Percentiles rank a stretch among this genome's conserved stretches.
These are phyloP conservation scores for Penicillium paneum DNA, from an alignment of 2,329 filamentous ascomycete genomes.

Conservation along the genomic window DNA sequence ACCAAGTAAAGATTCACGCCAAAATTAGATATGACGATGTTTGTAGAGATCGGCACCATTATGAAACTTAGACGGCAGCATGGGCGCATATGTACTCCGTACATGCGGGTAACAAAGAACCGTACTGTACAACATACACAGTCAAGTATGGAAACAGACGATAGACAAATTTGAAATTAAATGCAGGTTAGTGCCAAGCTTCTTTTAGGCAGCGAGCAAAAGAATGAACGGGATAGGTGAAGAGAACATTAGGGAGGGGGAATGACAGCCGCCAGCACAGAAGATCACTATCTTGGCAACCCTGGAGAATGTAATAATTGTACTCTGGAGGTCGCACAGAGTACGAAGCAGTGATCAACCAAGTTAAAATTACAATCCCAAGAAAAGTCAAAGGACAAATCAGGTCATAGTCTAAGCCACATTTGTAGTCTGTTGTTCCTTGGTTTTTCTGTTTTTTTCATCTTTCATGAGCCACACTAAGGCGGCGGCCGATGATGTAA, in stretches of 20 bases:
- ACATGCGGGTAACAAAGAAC: not conserved
- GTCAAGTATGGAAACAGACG: not conserved
- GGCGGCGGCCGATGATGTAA: slow-evolving; percentile 34
- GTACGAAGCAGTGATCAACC: not conserved
- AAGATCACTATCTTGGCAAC: not conserved
- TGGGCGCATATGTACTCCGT: not conserved
- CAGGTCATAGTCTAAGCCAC: too few relatives aligned
- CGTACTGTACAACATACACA: not conserved
- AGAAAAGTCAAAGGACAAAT: too few relatives aligned
- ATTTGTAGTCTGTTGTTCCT: not conserved
- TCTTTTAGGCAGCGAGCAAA: slow-evolving; percentile 25
- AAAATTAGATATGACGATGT: not conserved
- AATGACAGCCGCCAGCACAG: not conserved
- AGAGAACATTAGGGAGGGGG: not conserved
- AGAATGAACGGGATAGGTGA: slow-evolving; percentile 16
- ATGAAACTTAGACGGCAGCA: not conserved
- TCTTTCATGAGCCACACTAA: slow-evolving; percentile 7
- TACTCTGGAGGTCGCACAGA: not conserved
- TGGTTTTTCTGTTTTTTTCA: not conserved
- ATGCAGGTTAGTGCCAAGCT: slow-evolving; percentile 16
- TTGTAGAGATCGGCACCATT: slow-evolving; percentile 1
- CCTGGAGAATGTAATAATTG: not conserved
- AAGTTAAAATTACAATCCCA: not conserved
- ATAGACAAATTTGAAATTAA: not conserved
- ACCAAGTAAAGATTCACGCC: not conserved